These are phyloP conservation scores for Flaveria floridana DNA, from an alignment of 140 eudicot genomes.

Conservation along the genomic window DNA sequence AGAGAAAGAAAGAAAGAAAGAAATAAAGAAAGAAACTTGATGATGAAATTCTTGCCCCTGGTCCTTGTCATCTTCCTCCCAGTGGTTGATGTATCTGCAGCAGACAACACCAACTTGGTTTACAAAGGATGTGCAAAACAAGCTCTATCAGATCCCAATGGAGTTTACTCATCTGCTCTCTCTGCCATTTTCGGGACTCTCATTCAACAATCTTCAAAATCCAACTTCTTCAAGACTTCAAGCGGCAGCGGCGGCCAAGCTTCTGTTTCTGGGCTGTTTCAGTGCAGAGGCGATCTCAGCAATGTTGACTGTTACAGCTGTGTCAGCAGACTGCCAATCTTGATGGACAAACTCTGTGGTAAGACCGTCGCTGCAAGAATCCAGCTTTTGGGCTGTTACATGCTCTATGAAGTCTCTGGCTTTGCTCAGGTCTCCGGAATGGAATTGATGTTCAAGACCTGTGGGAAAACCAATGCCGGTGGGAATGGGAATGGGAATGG, in stretches of 20 bases:
- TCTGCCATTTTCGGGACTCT: slow-evolving; percentile 72
- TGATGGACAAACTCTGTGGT: slow-evolving; percentile 86
- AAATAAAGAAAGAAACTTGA: not conserved
- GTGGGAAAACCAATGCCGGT: slow-evolving; percentile 50
- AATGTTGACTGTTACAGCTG: slow-evolving; percentile 78
- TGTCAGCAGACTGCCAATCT: slow-evolving; percentile 64
- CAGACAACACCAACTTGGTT: slow-evolving; percentile 57
- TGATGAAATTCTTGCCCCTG: slow-evolving; percentile 34
- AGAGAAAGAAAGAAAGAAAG: too few species aligned
- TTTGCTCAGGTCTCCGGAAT: slow-evolving; percentile 80
- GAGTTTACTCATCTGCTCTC: slow-evolving; percentile 69
- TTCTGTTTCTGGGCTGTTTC: slow-evolving; percentile 74
- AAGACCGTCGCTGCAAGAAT: slow-evolving; percentile 72
- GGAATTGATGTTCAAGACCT: slow-evolving; percentile 71
- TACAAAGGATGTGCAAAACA: slow-evolving; percentile 94
- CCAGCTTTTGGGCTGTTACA: slow-evolving; percentile 84
- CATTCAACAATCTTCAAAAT: slow-evolving; percentile 71
- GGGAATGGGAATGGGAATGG: slow-evolving; percentile 50
- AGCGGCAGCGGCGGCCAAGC: slow-evolving; percentile 51
- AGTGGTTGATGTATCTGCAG: slow-evolving; percentile 38
- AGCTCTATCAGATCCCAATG: slow-evolving; percentile 76
- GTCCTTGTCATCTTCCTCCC: slow-evolving; percentile 30
- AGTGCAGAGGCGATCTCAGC: slow-evolving; percentile 84
- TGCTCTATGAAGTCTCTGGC: slow-evolving; percentile 83
- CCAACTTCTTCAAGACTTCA: slow-evolving; percentile 74